A percentile compares a stretch with the other conserved stretches of the same genome.
Evolutionary conservation across 441 rosid genomes (phyloP).

Genomic region (Arabidopsis lyrata): DNA sequence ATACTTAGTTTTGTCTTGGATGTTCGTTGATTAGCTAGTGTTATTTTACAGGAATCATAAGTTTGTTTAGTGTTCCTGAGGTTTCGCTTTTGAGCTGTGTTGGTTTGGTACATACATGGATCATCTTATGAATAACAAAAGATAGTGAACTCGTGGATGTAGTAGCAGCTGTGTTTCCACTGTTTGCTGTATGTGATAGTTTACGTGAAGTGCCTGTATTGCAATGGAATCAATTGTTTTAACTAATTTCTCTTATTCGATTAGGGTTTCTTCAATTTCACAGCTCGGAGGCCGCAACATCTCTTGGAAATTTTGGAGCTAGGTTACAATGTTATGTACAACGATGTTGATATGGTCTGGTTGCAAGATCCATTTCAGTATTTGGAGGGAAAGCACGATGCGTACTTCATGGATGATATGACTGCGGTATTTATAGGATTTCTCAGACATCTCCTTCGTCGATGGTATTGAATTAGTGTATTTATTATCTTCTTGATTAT

Average conservation of each 20-base stretch:
- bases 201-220: neutral
- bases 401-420: conserved; percentile 96
- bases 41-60: conserved; percentile 1
- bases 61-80: neutral
- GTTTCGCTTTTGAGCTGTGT: conserved; percentile 27
- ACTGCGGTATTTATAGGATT: conserved; percentile 55
- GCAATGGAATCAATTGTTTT: neutral
- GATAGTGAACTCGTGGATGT: neutral
- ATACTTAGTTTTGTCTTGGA: too few relatives aligned
- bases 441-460: conserved; percentile 2
- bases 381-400: conserved; percentile 81
- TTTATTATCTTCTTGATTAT: conserved; percentile 10
- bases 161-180: neutral
- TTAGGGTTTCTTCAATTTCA: conserved; percentile 95
- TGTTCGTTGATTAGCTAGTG: too few relatives aligned
- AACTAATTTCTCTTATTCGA: neutral
- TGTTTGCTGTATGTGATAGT: too few relatives aligned
- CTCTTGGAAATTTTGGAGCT: conserved; percentile 86
- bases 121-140: neutral
- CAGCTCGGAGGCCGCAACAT: conserved; percentile 86
- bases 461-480: conserved; percentile 4
- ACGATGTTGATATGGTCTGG: conserved; percentile 99
- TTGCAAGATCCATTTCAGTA: conserved; percentile 83
- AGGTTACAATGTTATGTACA: conserved; percentile 96
- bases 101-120: neutral